Percentiles rank a stretch among this genome's conserved stretches.
These are phyloP conservation scores for Rhodotorula sp. DNA, from an alignment of 1,284 basidiomycete genomes.

Conservation along the genomic window DNA sequence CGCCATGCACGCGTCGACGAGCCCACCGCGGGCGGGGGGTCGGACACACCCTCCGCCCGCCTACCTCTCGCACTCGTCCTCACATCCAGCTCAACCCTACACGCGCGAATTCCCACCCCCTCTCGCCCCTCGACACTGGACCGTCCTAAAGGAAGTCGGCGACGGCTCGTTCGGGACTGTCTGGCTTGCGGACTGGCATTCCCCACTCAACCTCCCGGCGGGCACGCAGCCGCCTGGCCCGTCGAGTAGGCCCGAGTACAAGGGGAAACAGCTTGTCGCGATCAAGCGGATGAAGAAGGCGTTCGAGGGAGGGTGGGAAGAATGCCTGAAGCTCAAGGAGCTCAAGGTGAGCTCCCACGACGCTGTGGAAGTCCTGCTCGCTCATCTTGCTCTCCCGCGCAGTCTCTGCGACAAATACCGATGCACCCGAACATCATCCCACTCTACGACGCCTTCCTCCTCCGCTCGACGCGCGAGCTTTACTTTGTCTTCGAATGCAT, in stretches of 20 bases:
- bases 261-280: conserved; percentile 90
- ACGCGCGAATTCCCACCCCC: conserved; percentile 34
- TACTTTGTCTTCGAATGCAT: conserved; percentile 99
- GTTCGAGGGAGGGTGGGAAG: conserved; percentile 96
- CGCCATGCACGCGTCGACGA: background rate
- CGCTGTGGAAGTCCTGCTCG: background rate
- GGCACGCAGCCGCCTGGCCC: conserved; percentile 67
- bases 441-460: conserved; percentile 96
- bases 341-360: conserved; percentile 66
- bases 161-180: conserved; percentile 98
- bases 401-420: conserved; percentile 91
- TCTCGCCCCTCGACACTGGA: conserved; percentile 52
- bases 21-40: background rate
- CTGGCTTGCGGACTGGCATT: conserved; percentile 99
- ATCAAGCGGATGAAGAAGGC: conserved; percentile 98
- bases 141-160: conserved; percentile 78
- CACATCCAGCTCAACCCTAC: background rate
- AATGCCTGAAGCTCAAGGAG: conserved; percentile 92
- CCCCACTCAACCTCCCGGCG: conserved; percentile 65
- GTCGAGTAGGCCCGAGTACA: conserved; percentile 84
- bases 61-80: background rate
- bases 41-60: background rate
- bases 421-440: conserved; percentile 97
- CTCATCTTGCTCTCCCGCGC: conserved; percentile 15
- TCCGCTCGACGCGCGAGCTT: conserved; percentile 87